phyloP scores from a whole-genome alignment of 805 yeast species.

The Hermanozyma aechmeae region DNA sequence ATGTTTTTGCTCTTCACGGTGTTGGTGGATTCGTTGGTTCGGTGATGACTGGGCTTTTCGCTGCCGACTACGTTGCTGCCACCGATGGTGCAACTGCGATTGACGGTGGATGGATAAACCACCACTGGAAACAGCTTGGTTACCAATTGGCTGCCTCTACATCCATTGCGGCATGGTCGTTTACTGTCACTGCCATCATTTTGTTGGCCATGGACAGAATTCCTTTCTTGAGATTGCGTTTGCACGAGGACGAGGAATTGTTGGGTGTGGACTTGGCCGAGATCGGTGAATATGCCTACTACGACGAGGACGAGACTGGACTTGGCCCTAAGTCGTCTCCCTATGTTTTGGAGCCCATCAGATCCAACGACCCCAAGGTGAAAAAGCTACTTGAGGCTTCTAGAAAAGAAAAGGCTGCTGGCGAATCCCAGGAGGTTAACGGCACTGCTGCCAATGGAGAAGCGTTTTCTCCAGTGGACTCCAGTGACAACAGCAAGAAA shows the following conservation, averaged over 20 bases:
- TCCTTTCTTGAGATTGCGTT: conserved; percentile 76
- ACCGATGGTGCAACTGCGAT: conserved; percentile 61
- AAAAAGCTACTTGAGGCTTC: conserved; percentile 22
- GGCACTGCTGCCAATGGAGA: conserved; percentile 9
- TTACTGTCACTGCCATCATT: conserved; percentile 60
- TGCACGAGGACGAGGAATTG: conserved; percentile 79
- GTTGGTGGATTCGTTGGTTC: conserved; percentile 87
- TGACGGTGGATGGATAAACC: conserved; percentile 83
- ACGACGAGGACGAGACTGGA: conserved; percentile 36
- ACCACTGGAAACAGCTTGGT: conserved; percentile 74
- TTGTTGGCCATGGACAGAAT: conserved; percentile 59
- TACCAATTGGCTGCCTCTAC: conserved; percentile 76
- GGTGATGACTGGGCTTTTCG: conserved; percentile 81
- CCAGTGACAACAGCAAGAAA: conserved; percentile 8
- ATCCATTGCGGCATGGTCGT: conserved; percentile 69
- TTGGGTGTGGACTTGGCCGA: conserved; percentile 83
- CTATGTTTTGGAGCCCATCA: conserved; percentile 70
- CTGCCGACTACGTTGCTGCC: conserved; percentile 83
- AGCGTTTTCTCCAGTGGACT: conserved; percentile 6
- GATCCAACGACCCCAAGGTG: conserved; percentile 42
- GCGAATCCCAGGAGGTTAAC: too few relatives aligned
- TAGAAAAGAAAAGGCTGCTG: conserved; percentile 7
- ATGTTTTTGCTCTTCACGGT: conserved; percentile 89
- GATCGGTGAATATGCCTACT: conserved; percentile 82
- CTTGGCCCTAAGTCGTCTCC: conserved; percentile 20